Conservation (phyloP, 2,329 filamentous ascomycete species). For the Exserohilum turcica region DNA sequence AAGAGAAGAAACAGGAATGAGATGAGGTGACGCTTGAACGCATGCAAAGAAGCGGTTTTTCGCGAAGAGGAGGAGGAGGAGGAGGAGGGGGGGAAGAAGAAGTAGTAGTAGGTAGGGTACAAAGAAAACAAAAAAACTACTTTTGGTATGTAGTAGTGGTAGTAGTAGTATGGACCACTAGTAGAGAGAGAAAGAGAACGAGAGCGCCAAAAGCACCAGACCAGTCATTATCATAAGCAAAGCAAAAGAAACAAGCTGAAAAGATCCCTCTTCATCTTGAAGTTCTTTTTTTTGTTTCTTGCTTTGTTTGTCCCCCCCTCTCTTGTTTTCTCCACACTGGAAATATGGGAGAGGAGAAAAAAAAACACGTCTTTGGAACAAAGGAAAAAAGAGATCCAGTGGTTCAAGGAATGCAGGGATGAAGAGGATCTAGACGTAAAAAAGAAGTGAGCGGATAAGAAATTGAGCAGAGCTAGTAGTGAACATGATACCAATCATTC, state of each 20-base stretch:
- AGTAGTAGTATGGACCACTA: not conserved
- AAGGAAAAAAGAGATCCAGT: not conserved
- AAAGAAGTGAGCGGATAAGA: not conserved
- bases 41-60: not conserved
- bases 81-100: not conserved
- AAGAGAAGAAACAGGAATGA: not conserved
- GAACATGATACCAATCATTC: slow-evolving; percentile 15
- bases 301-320: no score
- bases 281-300: no score
- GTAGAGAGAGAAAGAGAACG: not conserved
- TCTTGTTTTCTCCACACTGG: not conserved
- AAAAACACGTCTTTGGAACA: not conserved
- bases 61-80: not conserved
- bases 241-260: not conserved
- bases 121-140: no score
- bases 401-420: not conserved
- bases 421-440: not conserved
- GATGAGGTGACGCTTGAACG: slow-evolving; percentile 11
- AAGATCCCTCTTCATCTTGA: no score
- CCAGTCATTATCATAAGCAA: slow-evolving; percentile 9
- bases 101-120: not conserved
- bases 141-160: no score
- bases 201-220: not conserved
- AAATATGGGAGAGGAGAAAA: not conserved
- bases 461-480: not conserved